Conservation (phyloP, 164 flowering plant species). For the Sextonia rubra region DNA sequence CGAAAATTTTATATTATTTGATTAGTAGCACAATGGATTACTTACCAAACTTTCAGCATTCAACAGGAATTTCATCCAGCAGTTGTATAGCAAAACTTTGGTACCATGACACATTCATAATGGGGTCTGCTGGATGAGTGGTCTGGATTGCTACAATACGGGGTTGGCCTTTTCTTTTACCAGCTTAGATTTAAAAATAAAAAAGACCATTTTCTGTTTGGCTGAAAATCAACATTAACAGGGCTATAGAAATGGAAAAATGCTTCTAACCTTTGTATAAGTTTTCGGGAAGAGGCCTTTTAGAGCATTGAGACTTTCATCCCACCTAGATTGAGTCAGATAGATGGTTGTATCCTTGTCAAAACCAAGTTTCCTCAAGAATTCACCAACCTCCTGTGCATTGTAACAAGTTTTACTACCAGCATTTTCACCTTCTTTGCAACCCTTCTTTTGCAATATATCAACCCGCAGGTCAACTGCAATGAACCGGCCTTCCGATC, state of each 20-base stretch:
- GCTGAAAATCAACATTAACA: neutral
- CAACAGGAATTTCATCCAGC: neutral
- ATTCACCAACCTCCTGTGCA: conserved; percentile 65
- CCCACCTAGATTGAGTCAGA: conserved; percentile 80
- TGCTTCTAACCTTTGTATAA: conserved; percentile 66
- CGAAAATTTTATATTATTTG: no score
- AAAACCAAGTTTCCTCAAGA: conserved; percentile 70
- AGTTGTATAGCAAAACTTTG: neutral
- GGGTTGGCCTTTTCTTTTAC: neutral
- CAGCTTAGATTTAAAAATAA: no score
- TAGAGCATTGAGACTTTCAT: conserved; percentile 61
- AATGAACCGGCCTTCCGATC: conserved; percentile 64
- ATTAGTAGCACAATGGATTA: neutral
- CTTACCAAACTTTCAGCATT: neutral
- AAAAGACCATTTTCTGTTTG: neutral
- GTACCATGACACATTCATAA: neutral
- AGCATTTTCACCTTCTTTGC: conserved; percentile 31
- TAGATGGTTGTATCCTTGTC: conserved; percentile 67
- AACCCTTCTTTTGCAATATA: conserved; percentile 66
- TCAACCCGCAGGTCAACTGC: conserved; percentile 91
- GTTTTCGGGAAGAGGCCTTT: conserved; percentile 81
- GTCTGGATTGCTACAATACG: neutral
- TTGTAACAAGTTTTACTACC: conserved; percentile 59
- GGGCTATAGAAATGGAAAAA: neutral
- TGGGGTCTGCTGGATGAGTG: neutral